Evolutionary conservation across 768 basidiomycete species (phyloP).

Genomic region (Rhizopogon vinicolor): DNA sequence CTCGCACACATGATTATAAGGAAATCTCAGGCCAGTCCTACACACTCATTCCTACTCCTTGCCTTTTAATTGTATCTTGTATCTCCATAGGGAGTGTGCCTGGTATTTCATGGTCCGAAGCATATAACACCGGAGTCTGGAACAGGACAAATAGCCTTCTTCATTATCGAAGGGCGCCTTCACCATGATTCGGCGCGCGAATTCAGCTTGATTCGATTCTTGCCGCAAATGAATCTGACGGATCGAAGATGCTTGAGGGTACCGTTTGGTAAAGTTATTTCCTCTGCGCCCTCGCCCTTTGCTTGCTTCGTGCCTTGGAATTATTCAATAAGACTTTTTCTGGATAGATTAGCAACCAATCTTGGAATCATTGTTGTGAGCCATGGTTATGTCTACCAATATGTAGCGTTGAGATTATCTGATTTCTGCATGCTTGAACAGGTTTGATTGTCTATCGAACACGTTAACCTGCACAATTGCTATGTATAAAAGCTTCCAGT

Average conservation of each 20-base stretch:
- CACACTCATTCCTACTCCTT: neutral
- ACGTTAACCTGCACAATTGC: slow-evolving; percentile 8
- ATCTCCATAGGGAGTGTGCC: neutral
- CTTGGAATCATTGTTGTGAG: slow-evolving; percentile 11
- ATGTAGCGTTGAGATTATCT: slow-evolving; percentile 3
- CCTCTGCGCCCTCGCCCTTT: slow-evolving; percentile 8
- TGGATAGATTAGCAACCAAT: slow-evolving; percentile 25
- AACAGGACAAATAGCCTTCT: neutral
- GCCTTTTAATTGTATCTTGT: neutral
- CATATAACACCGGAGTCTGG: neutral
- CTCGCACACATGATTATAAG: neutral
- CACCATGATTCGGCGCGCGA: neutral
- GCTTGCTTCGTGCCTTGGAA: slow-evolving; percentile 18
- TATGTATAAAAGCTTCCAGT: slow-evolving; percentile 1
- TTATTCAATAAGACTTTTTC: slow-evolving; percentile 27
- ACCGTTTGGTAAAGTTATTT: slow-evolving; percentile 21
- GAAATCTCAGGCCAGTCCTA: too few species aligned
- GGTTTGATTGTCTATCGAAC: slow-evolving; percentile 11
- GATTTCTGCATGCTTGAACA: slow-evolving; percentile 4
- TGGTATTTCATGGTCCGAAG: neutral
- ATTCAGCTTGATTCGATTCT: neutral
- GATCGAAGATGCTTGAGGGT: slow-evolving; percentile 12
- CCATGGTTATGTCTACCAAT: slow-evolving; percentile 2
- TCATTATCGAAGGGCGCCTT: neutral
- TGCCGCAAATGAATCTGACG: slow-evolving; percentile 2